A percentile compares a stretch with the other conserved stretches of the same genome.
Conservation (phyloP, 2,329 filamentous ascomycete genomes). For the Trichophyton verrucosum region DNA sequence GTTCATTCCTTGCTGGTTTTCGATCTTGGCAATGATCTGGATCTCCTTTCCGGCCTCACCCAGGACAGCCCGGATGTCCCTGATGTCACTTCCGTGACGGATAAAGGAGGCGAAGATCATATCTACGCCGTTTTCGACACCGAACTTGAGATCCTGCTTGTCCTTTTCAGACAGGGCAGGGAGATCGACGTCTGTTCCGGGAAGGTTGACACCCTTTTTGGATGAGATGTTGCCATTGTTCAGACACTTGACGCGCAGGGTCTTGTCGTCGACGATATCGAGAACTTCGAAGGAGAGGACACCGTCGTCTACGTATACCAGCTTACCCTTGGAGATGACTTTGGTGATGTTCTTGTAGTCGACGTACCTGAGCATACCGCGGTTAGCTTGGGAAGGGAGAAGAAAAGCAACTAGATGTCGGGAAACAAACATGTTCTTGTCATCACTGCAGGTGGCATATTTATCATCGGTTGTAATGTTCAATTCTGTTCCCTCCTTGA, state of each 20-base stretch:
- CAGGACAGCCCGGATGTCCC: constrained; percentile 78
- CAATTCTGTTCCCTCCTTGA: constrained; percentile 68
- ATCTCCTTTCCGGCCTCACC: constrained; percentile 89
- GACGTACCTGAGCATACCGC: constrained; percentile 54
- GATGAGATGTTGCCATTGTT: constrained; percentile 99
- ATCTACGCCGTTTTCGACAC: constrained; percentile 96
- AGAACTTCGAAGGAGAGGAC: constrained; percentile 93
- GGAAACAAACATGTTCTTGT: constrained; percentile 73
- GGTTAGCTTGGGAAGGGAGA: neutral
- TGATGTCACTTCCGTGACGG: constrained; percentile 84
- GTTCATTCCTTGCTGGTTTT: constrained; percentile 99
- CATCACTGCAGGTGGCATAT: constrained; percentile 72
- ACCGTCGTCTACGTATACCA: constrained; percentile 97
- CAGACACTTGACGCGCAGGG: constrained; percentile 68
- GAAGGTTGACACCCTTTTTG: constrained; percentile 98
- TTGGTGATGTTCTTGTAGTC: constrained; percentile 99
- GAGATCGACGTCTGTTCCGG: constrained; percentile 96
- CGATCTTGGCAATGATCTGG: constrained; percentile 99
- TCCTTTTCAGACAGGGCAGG: constrained; percentile 97
- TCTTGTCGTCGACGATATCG: constrained; percentile 77
- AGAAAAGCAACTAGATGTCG: neutral
- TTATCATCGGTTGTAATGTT: constrained; percentile 96
- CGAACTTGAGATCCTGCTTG: constrained; percentile 83
- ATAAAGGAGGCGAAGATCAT: constrained; percentile 99
- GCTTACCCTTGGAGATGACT: constrained; percentile 80